Base-by-base conservation (phyloP, 139 green algal genomes). In the Ettlia oleoabundans region DNA sequence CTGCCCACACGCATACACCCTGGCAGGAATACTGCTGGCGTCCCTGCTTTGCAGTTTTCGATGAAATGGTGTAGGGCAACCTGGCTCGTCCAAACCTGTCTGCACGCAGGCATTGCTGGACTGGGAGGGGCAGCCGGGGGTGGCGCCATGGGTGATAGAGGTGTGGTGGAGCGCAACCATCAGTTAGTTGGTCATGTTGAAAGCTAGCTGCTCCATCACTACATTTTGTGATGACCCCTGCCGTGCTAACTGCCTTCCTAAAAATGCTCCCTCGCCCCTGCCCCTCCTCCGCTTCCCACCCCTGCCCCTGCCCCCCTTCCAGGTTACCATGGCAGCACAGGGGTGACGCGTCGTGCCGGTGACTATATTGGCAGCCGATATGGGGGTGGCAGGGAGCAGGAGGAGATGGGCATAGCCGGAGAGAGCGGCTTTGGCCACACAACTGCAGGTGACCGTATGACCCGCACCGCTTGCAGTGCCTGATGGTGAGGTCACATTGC, bases 401-500 rank as follows among this genome's bases (percentile, higher is more conserved):
- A 64, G 51, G 71, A 78, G 22, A 78, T 33, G 21, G 71, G 71
- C 10, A n/a, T 78, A 22, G 30, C 8, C 4, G 71, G 71, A 1
- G 47, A 43, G 47, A 78, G 71, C 71, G 71, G 71, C 32, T 78
- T 78, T 66, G 71, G 71, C 13, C 71, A 78, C 71, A 47, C 41
- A 7, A 37, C 43, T 0, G 30, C 32, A 65, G 71, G 71, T 9
- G 70, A 41, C 7, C 1, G 64, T 7, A 3, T 18, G 43, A 41
- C n/a, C n/a, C n/a, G n/a, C n/a, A n/a, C n/a, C n/a, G n/a, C n/a
- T n/a, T n/a, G n/a, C n/a, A n/a, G n/a, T n/a, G n/a, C n/a, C n/a
- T n/a, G n/a, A n/a, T n/a, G n/a, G n/a, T n/a, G n/a, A n/a, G n/a
- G n/a, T n/a, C n/a, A 19, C 35, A n/a, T 21, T 38, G 28, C 10